A percentile compares a stretch with the other conserved stretches of the same genome.
phyloP scores from a whole-genome alignment of 768 basidiomycete genomes.

The Suillus tomentosus region DNA sequence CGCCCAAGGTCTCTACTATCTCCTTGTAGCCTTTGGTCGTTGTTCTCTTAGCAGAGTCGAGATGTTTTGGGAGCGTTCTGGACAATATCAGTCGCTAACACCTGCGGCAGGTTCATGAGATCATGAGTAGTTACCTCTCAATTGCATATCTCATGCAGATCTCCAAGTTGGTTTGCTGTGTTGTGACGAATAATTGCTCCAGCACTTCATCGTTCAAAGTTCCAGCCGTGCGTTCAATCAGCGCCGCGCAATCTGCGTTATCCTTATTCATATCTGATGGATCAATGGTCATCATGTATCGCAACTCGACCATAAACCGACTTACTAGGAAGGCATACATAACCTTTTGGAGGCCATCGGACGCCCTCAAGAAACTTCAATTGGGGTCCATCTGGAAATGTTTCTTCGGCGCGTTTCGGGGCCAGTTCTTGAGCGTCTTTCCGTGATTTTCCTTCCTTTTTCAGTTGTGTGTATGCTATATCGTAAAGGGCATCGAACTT shows the following conservation, averaged over 20 bases:
- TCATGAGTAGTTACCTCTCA: neutral
- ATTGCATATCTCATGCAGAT: constrained; percentile 11
- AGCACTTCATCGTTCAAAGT: constrained; percentile 21
- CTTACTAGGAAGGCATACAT: constrained; percentile 7
- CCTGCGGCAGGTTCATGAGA: neutral
- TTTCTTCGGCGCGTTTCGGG: constrained; percentile 16
- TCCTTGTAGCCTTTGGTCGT: no score
- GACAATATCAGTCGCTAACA: neutral
- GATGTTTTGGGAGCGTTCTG: neutral
- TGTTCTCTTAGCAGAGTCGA: no score
- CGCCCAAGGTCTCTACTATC: neutral
- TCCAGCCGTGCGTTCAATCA: constrained; percentile 22
- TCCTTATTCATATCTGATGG: constrained; percentile 23
- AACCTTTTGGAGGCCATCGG: neutral
- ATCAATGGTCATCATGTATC: neutral
- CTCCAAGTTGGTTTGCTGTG: constrained; percentile 28
- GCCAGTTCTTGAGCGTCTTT: constrained; percentile 17
- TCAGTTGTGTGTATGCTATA: constrained; percentile 20
- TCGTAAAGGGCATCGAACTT: constrained; percentile 37
- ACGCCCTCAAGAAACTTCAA: neutral
- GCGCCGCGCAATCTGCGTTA: constrained; percentile 15
- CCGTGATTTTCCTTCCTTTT: constrained; percentile 13
- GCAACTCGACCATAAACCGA: neutral
- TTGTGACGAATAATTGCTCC: constrained; percentile 24
- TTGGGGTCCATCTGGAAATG: constrained; percentile 4